Evolutionary conservation across 495 filamentous ascomycete genomes (phyloP), one percentile per base, ranked within the genome.

Genomic region (Aspergillus asperescens): DNA sequence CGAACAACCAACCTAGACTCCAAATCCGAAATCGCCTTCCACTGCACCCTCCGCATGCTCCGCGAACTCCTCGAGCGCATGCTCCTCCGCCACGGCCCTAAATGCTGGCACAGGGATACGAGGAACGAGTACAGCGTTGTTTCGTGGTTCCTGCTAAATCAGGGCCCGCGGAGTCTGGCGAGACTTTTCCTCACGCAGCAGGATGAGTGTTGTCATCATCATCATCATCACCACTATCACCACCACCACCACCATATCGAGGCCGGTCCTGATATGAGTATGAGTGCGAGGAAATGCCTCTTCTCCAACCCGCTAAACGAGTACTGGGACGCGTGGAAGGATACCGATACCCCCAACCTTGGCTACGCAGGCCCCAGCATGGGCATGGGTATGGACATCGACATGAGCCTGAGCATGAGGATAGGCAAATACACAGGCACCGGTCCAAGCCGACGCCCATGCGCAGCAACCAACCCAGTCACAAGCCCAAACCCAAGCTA

Each of bases 11-110:
- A 58, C 49, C 53, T 67, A 0, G 60, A 63, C 43, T 38, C 58
- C 12, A 56, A 63, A 37, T 57, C 58, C 5, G 54, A 64, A 34
- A 46, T 65, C 16, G 62, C 65, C 41, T 63, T 67, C 50, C 62
- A 67, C 41, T 50, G 59, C 38, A 55, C 64, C 0, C 37, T 67
- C n/a, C 62, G 63, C 22, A 67, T 67, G 64, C 31, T 67, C 35
- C 62, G 64, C 7, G 58, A 63, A 47, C 58, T 65, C 10, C 53
- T 61, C 44, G 64, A 65, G 32, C 59, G 58, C 2, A 63, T 67
- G 56, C 63, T 67, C 20, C 61, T 67, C n/a, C 58, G 56, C 18
- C 64, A 67, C 28, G 60, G 64, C 3, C 64, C 64, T 18, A 64
- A 59, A 32, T 58, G 60, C 46, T 65, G 59, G 58, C 55, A 63